Percentiles rank a stretch among this genome's conserved stretches.
These are phyloP conservation scores for Heterobasidion annosum DNA, from an alignment of 1,284 basidiomycete genomes.

Conservation along the genomic window DNA sequence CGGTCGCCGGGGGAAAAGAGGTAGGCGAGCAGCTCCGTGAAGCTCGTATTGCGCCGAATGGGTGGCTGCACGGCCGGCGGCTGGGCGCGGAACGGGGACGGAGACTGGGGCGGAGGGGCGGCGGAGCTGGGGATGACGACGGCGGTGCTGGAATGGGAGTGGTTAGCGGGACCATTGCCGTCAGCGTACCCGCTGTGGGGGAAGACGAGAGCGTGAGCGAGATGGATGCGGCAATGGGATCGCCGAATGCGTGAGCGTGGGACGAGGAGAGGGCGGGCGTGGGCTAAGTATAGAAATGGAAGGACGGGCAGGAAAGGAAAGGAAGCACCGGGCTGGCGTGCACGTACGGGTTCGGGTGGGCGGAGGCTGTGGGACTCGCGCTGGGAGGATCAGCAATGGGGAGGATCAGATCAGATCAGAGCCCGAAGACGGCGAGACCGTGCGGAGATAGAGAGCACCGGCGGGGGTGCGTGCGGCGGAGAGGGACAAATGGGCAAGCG, in stretches of 20 bases:
- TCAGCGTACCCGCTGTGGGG: no score
- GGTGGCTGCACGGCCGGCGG: constrained; percentile 28
- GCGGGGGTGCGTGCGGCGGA: background rate
- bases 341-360: no score
- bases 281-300: background rate
- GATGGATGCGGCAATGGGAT: no score
- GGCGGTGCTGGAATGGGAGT: background rate
- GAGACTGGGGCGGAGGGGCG: background rate
- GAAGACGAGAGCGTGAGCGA: no score
- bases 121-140: background rate
- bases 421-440: no score
- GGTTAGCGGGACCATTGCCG: background rate
- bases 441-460: background rate
- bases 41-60: constrained; percentile 46
- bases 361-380: no score
- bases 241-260: no score
- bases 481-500: background rate
- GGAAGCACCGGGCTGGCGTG: no score
- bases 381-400: no score
- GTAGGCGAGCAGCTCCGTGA: constrained; percentile 55
- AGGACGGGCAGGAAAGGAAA: no score
- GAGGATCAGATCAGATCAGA: no score
- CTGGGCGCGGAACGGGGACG: constrained; percentile 17
- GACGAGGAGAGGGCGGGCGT: no score
- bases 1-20: constrained; percentile 65